Base-by-base conservation (phyloP, 2,329 filamentous ascomycete species). In the Penicillium psychrosexuale region DNA sequence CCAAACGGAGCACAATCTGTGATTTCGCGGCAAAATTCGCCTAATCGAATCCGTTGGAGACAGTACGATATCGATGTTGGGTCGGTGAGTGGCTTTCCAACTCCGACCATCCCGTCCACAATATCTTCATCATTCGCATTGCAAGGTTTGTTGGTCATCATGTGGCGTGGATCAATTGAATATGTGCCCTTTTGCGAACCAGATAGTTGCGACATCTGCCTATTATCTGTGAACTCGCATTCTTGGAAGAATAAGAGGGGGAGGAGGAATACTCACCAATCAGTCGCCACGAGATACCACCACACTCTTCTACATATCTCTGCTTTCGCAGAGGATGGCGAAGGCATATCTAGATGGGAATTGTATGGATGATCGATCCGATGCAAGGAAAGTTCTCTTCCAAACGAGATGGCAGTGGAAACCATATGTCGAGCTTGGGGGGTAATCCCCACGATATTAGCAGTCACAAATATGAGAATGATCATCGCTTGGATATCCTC, bases 1-100 rank as follows among this genome's bases (percentile, higher is more conserved):
- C 22, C 52, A 5, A 71, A 61, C 17, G 70, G 66, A 12, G 65
- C 63, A 8, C 62, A 63, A 52, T 77, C 75, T 15, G 69, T 69
- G 15, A 75, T 62, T 42, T 68, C 67, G 17, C 72, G 71, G 27
- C 70, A 75, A 7, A 77, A 59, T 17, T 72, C 68, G 5, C 69
- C 68, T 2, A 75, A 58, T 9, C 66, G 66, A 37, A 71, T 66
- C 28, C 72, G 60, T 30, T 75, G 69, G 1, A 75, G 61, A 30
- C 65, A 70, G 49, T 75, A 77, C 1, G 72, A 73, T 69, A 76
- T 75, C 13, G 68, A 61, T 0, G 74, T 77, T 0, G 73, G 67
- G 8, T 69, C 58, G 2, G 62, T 58, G 11, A 66, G 52, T 8
- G 62, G 58, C 17, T 62, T 60, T 24, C 58, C 61, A 11, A 59